Conservation (phyloP, 2,329 filamentous ascomycete species). For the Ramichloridium luteum region DNA sequence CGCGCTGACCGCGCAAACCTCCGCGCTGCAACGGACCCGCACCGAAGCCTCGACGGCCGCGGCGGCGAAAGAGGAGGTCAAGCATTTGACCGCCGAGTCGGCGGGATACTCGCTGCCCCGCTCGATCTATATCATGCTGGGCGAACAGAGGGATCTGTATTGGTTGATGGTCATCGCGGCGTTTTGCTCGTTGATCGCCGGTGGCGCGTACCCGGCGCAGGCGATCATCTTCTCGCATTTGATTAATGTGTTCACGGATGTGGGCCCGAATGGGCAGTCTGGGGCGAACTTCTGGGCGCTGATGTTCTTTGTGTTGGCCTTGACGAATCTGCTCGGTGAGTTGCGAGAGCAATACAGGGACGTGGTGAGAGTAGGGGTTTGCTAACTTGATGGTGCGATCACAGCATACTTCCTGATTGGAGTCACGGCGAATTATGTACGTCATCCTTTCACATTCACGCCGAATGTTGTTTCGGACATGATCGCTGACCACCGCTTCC, state of each 20-base stretch:
- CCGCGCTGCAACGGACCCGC: constrained; percentile 16
- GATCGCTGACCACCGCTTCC: no score
- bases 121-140: constrained; percentile 27
- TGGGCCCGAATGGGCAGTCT: constrained; percentile 24
- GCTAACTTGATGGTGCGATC: no score
- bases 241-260: constrained; percentile 35
- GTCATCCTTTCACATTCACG: no score
- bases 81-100: constrained; percentile 17
- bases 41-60: constrained; percentile 17
- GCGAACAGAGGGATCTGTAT: constrained; percentile 25
- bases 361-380: no score
- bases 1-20: constrained; percentile 18
- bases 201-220: constrained; percentile 36
- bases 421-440: no score
- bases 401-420: no score
- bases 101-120: constrained; percentile 23
- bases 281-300: constrained; percentile 41
- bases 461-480: no score
- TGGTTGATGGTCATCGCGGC: constrained; percentile 28
- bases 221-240: constrained; percentile 39
- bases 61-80: constrained; percentile 24
- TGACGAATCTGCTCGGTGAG: no score
- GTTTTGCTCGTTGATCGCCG: constrained; percentile 25
- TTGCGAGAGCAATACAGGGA: no score
- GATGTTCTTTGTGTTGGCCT: constrained; percentile 45